phyloP scores from a whole-genome alignment of 2,329 filamentous ascomycete species.

The Claviceps paspali region DNA sequence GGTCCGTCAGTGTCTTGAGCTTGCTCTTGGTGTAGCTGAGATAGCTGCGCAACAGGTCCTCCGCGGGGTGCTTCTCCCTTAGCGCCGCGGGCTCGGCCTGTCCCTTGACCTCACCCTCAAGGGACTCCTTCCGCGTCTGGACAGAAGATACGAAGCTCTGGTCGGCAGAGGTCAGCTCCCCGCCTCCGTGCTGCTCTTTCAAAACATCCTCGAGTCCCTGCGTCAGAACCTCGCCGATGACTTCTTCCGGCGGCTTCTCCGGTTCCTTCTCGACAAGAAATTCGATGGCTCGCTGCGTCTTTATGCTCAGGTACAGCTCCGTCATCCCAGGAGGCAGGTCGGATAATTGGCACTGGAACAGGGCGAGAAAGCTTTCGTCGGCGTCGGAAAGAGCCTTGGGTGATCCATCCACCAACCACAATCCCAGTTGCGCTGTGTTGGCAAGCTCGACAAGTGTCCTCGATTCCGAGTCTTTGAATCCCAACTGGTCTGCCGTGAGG shows the following conservation, averaged over 20 bases:
- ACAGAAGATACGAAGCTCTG: constrained; percentile 19
- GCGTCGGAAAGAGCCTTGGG: constrained; percentile 25
- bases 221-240: constrained; percentile 40
- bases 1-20: constrained; percentile 17
- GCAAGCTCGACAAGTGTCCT: constrained; percentile 27
- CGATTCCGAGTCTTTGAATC: constrained; percentile 17
- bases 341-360: constrained; percentile 30
- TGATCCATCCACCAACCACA: constrained; percentile 23
- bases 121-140: constrained; percentile 17
- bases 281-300: constrained; percentile 36
- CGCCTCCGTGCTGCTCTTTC: constrained; percentile 17
- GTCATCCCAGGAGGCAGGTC: constrained; percentile 26
- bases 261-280: constrained; percentile 34
- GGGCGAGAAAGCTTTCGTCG: constrained; percentile 29
- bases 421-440: constrained; percentile 32
- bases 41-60: constrained; percentile 22
- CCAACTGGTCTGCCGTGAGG: constrained; percentile 20
- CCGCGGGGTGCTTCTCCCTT: constrained; percentile 23
- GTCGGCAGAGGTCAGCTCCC: constrained; percentile 20
- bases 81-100: constrained; percentile 14
- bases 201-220: constrained; percentile 37
- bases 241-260: constrained; percentile 33
- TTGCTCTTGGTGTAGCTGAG: constrained; percentile 18
- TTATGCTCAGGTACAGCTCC: constrained; percentile 30
- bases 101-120: constrained; percentile 16